Evolutionary conservation across 2,329 filamentous ascomycete genomes (phyloP).

Genomic region (Sarocladium strictum): DNA sequence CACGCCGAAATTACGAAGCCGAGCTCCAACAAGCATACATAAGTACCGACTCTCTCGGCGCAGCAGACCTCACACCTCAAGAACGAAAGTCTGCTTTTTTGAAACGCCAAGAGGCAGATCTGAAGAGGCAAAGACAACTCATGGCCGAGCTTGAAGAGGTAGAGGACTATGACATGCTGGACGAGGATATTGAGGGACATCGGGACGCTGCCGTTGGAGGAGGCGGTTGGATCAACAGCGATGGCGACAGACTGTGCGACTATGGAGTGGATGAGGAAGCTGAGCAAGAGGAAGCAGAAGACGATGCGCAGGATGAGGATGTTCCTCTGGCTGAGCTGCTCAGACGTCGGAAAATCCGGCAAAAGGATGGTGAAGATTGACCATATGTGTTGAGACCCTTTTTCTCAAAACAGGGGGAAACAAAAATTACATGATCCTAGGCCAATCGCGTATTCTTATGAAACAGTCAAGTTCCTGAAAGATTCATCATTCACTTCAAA

Average conservation of each 20-base stretch:
- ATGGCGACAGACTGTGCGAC: slow-evolving; percentile 68
- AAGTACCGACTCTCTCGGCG: slow-evolving; percentile 13
- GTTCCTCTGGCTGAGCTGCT: slow-evolving; percentile 66
- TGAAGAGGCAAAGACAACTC: slow-evolving; percentile 32
- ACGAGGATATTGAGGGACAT: slow-evolving; percentile 52
- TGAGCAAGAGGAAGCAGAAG: slow-evolving; percentile 32
- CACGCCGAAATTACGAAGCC: slow-evolving; percentile 26
- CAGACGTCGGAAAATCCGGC: slow-evolving; percentile 41
- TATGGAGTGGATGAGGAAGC: slow-evolving; percentile 76
- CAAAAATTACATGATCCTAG: too few relatives aligned
- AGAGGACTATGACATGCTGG: slow-evolving; percentile 52
- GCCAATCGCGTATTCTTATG: too few relatives aligned
- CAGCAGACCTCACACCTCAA: slow-evolving; percentile 24
- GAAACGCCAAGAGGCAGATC: slow-evolving; percentile 42
- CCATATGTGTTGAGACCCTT: too few relatives aligned
- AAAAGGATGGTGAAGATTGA: slow-evolving; percentile 25
- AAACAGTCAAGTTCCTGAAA: too few relatives aligned
- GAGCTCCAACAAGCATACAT: slow-evolving; percentile 28
- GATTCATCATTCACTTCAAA: too few relatives aligned
- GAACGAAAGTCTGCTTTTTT: slow-evolving; percentile 44
- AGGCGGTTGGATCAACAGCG: slow-evolving; percentile 62
- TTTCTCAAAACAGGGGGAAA: slow-evolving; percentile 7
- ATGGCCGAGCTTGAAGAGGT: slow-evolving; percentile 46
- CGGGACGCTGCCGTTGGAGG: slow-evolving; percentile 26
- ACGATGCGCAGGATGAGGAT: slow-evolving; percentile 42